Evolutionary conservation across 2,329 filamentous ascomycete species (phyloP).

Genomic region (Neocucurbitaria cava): DNA sequence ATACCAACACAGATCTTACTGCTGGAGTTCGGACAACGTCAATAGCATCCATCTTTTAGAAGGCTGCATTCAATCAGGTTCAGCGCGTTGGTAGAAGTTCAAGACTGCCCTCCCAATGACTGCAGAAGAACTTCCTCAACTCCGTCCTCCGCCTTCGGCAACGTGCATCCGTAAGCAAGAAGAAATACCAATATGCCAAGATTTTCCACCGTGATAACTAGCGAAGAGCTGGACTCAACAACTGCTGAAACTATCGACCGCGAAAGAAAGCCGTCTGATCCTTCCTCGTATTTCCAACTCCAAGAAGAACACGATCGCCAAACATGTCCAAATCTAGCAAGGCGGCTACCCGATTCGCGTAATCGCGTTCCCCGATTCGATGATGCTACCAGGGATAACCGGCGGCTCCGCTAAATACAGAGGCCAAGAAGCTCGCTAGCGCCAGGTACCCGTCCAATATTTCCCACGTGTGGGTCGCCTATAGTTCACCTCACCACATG

Average conservation of each 20-base stretch:
- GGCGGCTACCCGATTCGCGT: background rate
- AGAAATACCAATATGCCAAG: background rate
- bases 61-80: background rate
- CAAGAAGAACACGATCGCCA: background rate
- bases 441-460: background rate
- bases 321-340: background rate
- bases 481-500: background rate
- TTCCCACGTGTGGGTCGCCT: background rate
- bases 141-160: too few relatives aligned
- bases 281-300: background rate
- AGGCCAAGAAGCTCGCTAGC: background rate
- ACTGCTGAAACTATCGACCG: background rate
- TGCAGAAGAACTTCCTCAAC: background rate
- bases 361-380: background rate
- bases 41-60: too few relatives aligned
- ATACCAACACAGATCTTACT: too few relatives aligned
- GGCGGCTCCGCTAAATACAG: background rate
- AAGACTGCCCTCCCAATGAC: background rate
- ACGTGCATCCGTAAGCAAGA: background rate
- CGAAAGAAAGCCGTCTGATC: background rate
- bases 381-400: background rate
- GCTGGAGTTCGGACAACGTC: too few relatives aligned
- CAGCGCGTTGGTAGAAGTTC: background rate
- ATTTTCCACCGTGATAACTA: background rate
- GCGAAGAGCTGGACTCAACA: background rate